These are phyloP conservation scores for Ministeria vibrans DNA, from an alignment of 78 protist species.

Conservation along the genomic window DNA sequence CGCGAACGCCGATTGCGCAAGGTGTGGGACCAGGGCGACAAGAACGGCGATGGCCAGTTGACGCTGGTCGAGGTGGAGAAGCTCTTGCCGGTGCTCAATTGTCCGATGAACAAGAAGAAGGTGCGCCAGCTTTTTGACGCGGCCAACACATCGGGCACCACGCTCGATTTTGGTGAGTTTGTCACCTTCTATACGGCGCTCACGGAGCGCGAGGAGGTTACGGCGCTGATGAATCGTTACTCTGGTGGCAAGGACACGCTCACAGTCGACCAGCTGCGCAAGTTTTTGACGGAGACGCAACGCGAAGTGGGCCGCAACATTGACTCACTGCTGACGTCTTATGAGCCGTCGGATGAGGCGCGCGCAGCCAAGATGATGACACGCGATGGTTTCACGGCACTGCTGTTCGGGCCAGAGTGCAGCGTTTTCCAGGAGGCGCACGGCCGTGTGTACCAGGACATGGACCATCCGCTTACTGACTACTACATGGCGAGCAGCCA, in stretches of 20 bases:
- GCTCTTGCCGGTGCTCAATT: neutral
- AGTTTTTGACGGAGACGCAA: neutral
- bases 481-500: slow-evolving; percentile 71
- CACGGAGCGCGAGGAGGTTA: neutral
- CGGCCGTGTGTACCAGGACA: slow-evolving; percentile 49
- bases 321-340: neutral
- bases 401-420: neutral
- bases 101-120: neutral
- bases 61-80: neutral
- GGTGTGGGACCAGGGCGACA: neutral
- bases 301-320: neutral
- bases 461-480: slow-evolving; percentile 48
- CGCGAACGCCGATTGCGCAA: neutral
- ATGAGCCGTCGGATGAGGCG: neutral
- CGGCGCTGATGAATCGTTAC: neutral
- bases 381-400: neutral
- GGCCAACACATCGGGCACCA: neutral
- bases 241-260: neutral
- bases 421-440: neutral
- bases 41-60: neutral
- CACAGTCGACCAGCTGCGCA: neutral
- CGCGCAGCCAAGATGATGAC: neutral
- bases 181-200: neutral
- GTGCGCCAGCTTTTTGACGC: neutral
- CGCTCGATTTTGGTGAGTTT: neutral